phyloP scores from a whole-genome alignment of 768 basidiomycete species.

The Chalciporus sphaerocephalus region DNA sequence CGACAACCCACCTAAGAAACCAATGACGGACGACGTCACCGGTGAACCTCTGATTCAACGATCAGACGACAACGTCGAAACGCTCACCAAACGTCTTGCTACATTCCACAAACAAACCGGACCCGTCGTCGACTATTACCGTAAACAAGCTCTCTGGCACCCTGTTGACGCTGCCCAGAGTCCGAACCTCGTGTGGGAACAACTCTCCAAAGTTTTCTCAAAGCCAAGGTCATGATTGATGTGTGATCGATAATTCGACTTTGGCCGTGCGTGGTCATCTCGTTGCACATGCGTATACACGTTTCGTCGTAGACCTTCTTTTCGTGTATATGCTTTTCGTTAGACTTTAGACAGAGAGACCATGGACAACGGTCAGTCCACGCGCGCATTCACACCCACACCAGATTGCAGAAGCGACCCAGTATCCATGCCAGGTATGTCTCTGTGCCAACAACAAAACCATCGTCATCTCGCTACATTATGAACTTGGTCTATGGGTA shows the following conservation, averaged over 20 bases:
- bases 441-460: no score
- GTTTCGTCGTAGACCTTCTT: slow-evolving; percentile 18
- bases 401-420: background rate
- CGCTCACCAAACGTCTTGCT: slow-evolving; percentile 79
- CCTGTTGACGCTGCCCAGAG: slow-evolving; percentile 93
- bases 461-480: no score
- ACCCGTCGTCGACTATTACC: slow-evolving; percentile 96
- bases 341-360: slow-evolving; percentile 16
- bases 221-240: slow-evolving; percentile 17
- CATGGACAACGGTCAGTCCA: background rate
- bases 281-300: background rate
- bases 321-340: slow-evolving; percentile 25
- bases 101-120: slow-evolving; percentile 94
- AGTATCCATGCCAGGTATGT: slow-evolving; percentile 24
- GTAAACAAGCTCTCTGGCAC: slow-evolving; percentile 82
- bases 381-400: no score
- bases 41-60: slow-evolving; percentile 96
- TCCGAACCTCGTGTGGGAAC: slow-evolving; percentile 89
- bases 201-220: slow-evolving; percentile 61
- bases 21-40: slow-evolving; percentile 88
- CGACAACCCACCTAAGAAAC: slow-evolving; percentile 90
- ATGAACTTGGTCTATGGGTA: no score
- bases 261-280: background rate
- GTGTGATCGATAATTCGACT: background rate
- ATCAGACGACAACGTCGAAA: slow-evolving; percentile 96